phyloP scores from a whole-genome alignment of 257 asterid genomes.

The Jasminum sambac region DNA sequence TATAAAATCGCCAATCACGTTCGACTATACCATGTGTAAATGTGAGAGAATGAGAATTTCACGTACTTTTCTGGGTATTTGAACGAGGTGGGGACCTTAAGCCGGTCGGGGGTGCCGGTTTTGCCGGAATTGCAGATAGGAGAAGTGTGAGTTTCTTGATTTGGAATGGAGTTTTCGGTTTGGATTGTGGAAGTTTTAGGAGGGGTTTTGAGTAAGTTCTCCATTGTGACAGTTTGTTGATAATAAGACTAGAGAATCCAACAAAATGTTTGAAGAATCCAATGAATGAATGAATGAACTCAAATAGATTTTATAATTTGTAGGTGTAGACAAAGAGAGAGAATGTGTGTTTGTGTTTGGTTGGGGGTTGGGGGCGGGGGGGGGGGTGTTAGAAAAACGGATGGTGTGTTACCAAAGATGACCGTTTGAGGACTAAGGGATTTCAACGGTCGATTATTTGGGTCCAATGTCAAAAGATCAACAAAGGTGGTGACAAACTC shows the following conservation, averaged over 20 bases:
- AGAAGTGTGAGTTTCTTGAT: constrained; percentile 26
- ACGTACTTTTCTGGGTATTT: constrained; percentile 63
- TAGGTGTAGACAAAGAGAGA: neutral
- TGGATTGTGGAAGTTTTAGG: constrained; percentile 15
- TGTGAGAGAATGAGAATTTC: neutral
- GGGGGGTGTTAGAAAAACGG: neutral
- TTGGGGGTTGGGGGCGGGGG: neutral
- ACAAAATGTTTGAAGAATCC: neutral
- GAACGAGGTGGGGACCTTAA: constrained; percentile 69
- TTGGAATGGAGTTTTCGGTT: constrained; percentile 15
- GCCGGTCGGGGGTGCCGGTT: constrained; percentile 46
- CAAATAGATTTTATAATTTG: constrained; percentile 19
- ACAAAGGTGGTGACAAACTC: constrained; percentile 20
- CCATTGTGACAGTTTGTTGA: constrained; percentile 33
- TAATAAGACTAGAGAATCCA: neutral
- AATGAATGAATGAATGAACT: neutral
- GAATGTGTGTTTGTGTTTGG: neutral
- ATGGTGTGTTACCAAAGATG: constrained; percentile 33
- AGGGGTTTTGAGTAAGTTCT: constrained; percentile 32
- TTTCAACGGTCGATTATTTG: constrained; percentile 36
- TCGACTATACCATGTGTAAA: neutral
- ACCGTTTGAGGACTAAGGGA: constrained; percentile 33
- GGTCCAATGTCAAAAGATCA: constrained; percentile 15
- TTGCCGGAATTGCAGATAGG: constrained; percentile 25
- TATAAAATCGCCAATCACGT: neutral